These are phyloP conservation scores for Debaryomyces subglobosus DNA, from an alignment of 1,139 yeast genomes.

Conservation along the genomic window DNA sequence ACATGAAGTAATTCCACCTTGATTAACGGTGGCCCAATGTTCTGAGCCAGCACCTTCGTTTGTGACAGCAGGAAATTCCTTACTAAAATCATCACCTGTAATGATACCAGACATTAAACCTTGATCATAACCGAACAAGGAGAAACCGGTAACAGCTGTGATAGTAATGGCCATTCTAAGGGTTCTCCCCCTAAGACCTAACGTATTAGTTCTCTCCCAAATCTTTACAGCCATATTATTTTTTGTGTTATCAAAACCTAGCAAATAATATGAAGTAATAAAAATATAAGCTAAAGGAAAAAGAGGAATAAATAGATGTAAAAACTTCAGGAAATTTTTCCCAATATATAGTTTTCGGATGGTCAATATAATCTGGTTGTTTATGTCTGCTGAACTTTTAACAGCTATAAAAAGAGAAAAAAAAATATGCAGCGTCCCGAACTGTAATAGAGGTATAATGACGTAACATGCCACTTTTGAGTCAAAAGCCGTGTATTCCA, in stretches of 20 bases:
- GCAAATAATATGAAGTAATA: constrained; percentile 3
- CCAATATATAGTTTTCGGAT: constrained; percentile 4
- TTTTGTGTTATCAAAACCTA: not conserved
- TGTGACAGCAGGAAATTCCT: constrained; percentile 58
- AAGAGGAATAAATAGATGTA: not conserved
- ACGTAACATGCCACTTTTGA: not conserved
- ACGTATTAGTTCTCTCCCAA: constrained; percentile 40
- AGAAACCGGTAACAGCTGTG: constrained; percentile 66
- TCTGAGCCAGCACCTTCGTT: constrained; percentile 19
- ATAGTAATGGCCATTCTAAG: constrained; percentile 51
- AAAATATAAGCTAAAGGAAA: not conserved
- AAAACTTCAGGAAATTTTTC: not conserved
- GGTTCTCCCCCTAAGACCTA: constrained; percentile 52
- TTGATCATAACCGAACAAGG: constrained; percentile 77
- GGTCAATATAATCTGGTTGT: not conserved
- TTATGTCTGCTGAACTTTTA: constrained; percentile 1
- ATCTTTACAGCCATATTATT: constrained; percentile 10
- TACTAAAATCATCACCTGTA: constrained; percentile 60
- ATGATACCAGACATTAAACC: constrained; percentile 78
- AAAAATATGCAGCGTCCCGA: not conserved
- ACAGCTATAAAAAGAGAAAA: not conserved
- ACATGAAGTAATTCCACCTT: constrained; percentile 73
- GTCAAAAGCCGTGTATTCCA: not conserved
- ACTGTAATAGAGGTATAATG: not conserved
- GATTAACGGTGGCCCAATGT: constrained; percentile 38